These are phyloP conservation scores for Stephania yunnanensis DNA, from an alignment of 164 flowering plant genomes.

Conservation along the genomic window DNA sequence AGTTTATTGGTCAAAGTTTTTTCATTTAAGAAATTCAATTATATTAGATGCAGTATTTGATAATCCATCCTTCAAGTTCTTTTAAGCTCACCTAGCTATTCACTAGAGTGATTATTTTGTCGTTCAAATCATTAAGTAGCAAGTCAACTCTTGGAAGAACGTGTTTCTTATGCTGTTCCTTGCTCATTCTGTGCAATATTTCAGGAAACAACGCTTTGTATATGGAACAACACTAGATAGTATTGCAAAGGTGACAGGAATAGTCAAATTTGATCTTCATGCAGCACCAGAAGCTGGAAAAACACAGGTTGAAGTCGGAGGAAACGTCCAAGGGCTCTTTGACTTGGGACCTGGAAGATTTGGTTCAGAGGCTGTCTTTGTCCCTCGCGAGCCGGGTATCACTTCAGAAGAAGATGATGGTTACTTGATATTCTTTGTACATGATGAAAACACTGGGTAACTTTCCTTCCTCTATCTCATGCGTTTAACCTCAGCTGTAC, in stretches of 20 bases:
- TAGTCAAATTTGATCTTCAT: slow-evolving; percentile 84
- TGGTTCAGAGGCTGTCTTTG: slow-evolving; percentile 95
- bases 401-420: slow-evolving; percentile 94
- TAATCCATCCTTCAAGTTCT: neutral
- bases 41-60: neutral
- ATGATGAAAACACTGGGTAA: slow-evolving; percentile 89
- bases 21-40: neutral
- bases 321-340: slow-evolving; percentile 75
- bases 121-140: neutral
- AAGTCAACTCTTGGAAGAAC: neutral
- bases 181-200: slow-evolving; percentile 11
- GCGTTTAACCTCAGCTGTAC: neutral
- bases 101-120: neutral
- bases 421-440: slow-evolving; percentile 78
- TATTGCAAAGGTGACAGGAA: slow-evolving; percentile 72
- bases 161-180: neutral
- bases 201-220: slow-evolving; percentile 83
- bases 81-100: neutral
- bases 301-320: slow-evolving; percentile 76
- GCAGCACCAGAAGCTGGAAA: slow-evolving; percentile 70
- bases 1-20: neutral
- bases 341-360: slow-evolving; percentile 77
- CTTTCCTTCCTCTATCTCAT: slow-evolving; percentile 8
- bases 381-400: slow-evolving; percentile 66
- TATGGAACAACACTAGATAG: slow-evolving; percentile 73